Evolutionary conservation across 805 yeast genomes (phyloP), one percentile per base, ranked within the genome.

Genomic region (Wickerhamomyces tratensis): DNA sequence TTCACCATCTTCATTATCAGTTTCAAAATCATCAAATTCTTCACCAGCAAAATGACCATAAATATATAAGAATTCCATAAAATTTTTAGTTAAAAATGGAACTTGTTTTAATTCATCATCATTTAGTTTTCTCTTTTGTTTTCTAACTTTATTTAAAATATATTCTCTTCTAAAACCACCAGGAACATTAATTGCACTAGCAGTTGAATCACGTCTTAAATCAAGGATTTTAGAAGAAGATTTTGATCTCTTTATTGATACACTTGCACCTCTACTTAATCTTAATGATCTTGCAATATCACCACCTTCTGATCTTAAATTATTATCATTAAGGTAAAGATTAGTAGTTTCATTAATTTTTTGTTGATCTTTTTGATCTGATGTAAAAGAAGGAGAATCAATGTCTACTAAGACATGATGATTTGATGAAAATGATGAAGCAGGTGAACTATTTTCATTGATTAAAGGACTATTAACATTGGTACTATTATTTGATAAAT

Each of bases 31-130:
- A 52, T 82, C 91, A 42, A 84, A 69, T 35, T 79, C 76, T 60
- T 84, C 93, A 56, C 94, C 94, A 3, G 93, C 93, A 62, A 85
- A 85, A 64, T 85, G 91, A 7, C 94, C 94, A 59, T 85, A 85
- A 7, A 85, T 70, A 48, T 84, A 79, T 38, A 85, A 64, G 54
- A 85, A 85, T 58, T 85, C 93, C 50, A 84, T 67, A 49, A 85
- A 85, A 58, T 84, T 85, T 45, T 77, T 72, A 1, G 94, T 79
- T 35, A 83, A 58, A 43, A 79, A 69, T 9, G 78, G 73, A 4
- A 68, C 63, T 38, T 61, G 51, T 6, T 60, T 61, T 36, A 58
- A 41, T 15, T 57, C 58, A 36, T 55, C 59, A 25, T 53, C 53
- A 29, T 51, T 47, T 15, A 49, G 30, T 5, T 49, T 43, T 11